Percentiles rank a stretch among this genome's conserved stretches.
Evolutionary conservation across 148 eudicot species (phyloP).

Genomic region (Vaccinium myrtillus): DNA sequence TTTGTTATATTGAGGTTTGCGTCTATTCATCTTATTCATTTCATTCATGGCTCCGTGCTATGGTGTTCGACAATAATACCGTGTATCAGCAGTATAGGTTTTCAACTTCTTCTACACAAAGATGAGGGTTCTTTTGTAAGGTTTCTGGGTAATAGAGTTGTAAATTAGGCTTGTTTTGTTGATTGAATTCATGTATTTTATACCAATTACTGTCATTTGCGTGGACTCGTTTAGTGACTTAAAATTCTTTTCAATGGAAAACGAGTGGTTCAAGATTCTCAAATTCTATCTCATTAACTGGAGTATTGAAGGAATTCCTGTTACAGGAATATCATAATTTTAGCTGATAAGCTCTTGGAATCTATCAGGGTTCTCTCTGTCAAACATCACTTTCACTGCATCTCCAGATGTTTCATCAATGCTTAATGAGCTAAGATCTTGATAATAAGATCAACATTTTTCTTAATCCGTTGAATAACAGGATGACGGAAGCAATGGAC

Average conservation of each 20-base stretch:
- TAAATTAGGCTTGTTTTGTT: background rate
- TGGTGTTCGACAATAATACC: conserved; percentile 5
- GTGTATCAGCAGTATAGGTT: background rate
- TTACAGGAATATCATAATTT: background rate
- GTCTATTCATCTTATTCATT: conserved; percentile 12
- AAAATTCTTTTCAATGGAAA: background rate
- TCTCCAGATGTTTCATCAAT: no score
- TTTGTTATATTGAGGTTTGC: background rate
- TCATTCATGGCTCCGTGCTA: background rate
- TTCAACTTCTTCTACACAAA: background rate
- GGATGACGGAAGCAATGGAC: no score
- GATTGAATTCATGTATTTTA: background rate
- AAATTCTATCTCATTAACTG: background rate
- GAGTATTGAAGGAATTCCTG: background rate
- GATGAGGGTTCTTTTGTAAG: conserved; percentile 1
- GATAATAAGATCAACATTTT: no score
- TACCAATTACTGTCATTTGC: background rate
- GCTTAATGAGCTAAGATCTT: no score
- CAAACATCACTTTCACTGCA: no score
- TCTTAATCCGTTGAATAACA: no score
- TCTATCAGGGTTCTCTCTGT: no score
- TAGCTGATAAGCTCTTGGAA: background rate
- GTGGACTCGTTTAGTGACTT: background rate
- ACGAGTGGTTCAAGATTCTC: background rate
- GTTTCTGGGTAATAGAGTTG: background rate